Evolutionary conservation across 768 basidiomycete species (phyloP).

Genomic region (Galerina sulciceps): DNA sequence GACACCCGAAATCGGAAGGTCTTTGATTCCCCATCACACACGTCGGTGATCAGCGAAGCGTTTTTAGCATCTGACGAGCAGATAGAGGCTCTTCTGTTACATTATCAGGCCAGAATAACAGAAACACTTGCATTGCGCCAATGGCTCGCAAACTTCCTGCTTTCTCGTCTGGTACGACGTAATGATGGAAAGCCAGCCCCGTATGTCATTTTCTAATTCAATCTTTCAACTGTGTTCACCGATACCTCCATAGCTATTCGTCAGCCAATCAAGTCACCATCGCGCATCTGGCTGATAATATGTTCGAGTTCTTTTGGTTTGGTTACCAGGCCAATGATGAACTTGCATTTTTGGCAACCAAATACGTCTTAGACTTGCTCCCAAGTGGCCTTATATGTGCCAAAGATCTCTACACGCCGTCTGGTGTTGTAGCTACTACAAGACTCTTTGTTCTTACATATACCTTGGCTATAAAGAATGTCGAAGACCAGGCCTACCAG

Average conservation of each 20-base stretch:
- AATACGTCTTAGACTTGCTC: conserved; percentile 63
- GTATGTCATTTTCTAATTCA: no score
- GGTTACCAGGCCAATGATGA: not conserved
- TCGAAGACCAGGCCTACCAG: conserved; percentile 58
- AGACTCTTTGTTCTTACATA: conserved; percentile 55
- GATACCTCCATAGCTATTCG: no score
- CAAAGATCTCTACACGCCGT: conserved; percentile 36
- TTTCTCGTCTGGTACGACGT: not conserved
- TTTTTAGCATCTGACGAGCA: no score
- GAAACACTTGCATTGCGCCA: not conserved
- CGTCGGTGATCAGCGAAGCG: no score
- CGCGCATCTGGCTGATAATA: not conserved
- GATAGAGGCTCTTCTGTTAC: no score
- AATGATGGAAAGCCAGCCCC: not conserved
- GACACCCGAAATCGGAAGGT: no score
- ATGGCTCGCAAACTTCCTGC: not conserved
- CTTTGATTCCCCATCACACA: no score
- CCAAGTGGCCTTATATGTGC: conserved; percentile 43
- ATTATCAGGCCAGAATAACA: not conserved
- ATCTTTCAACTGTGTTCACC: no score
- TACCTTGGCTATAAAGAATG: conserved; percentile 67
- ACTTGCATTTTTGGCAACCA: conserved; percentile 54
- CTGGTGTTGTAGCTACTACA: conserved; percentile 39
- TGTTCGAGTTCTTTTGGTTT: not conserved
- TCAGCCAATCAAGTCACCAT: not conserved